Conservation (phyloP, 2,329 filamentous ascomycete genomes). For the Laburnicola sp. region DNA sequence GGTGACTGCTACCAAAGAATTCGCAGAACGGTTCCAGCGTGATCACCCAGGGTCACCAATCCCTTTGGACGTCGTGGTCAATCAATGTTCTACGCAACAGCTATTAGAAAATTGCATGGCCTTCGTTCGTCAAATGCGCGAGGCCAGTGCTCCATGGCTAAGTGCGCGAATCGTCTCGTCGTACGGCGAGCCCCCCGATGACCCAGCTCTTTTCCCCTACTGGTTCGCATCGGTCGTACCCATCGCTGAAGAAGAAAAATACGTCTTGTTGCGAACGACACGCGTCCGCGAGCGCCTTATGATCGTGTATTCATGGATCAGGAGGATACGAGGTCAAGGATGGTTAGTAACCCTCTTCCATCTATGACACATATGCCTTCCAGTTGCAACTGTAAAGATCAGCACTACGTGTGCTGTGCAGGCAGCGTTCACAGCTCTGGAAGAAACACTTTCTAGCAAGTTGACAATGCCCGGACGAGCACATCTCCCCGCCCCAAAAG, state of each 20-base stretch:
- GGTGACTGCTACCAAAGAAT: slow-evolving; percentile 49
- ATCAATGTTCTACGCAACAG: slow-evolving; percentile 68
- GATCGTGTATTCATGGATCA: slow-evolving; percentile 78
- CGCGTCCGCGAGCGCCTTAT: slow-evolving; percentile 82
- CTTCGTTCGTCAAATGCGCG: slow-evolving; percentile 73
- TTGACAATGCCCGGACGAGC: background rate
- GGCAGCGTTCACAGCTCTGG: slow-evolving; percentile 3
- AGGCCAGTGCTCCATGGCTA: slow-evolving; percentile 72
- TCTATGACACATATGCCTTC: slow-evolving; percentile 9
- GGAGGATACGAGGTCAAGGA: slow-evolving; percentile 68
- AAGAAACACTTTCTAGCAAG: slow-evolving; percentile 1
- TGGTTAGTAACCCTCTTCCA: slow-evolving; percentile 60
- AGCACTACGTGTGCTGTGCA: background rate
- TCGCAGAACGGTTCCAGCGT: slow-evolving; percentile 40
- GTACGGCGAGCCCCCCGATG: slow-evolving; percentile 76
- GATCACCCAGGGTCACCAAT: slow-evolving; percentile 35
- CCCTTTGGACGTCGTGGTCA: slow-evolving; percentile 45
- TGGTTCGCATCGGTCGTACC: slow-evolving; percentile 87
- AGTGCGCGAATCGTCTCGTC: slow-evolving; percentile 70
- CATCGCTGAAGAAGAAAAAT: slow-evolving; percentile 77
- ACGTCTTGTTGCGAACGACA: slow-evolving; percentile 69
- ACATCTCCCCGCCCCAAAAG: slow-evolving; percentile 2
- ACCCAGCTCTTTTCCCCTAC: slow-evolving; percentile 80
- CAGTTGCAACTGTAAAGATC: background rate
- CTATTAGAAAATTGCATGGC: slow-evolving; percentile 66